phyloP scores from a whole-genome alignment of 2,329 filamentous ascomycete species.

The Monosporascus sp. region DNA sequence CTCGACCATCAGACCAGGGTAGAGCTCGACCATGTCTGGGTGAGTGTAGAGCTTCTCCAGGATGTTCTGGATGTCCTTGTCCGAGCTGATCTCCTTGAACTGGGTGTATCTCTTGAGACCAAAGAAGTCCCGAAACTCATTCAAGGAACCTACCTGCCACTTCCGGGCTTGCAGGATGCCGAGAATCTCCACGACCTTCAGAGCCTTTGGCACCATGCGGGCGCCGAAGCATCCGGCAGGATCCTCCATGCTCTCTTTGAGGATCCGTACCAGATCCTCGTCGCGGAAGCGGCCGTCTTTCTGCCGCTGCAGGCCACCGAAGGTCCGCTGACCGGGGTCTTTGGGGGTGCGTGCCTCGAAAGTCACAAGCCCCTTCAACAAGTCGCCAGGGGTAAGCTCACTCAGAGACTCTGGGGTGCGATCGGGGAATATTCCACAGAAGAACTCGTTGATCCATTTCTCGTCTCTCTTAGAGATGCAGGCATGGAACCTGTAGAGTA shows the following conservation, averaged over 20 bases:
- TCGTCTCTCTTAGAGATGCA: slow-evolving; percentile 57
- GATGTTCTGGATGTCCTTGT: slow-evolving; percentile 49
- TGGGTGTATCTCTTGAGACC: slow-evolving; percentile 49
- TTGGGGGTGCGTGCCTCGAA: slow-evolving; percentile 35
- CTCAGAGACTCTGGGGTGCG: slow-evolving; percentile 16
- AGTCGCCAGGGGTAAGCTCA: slow-evolving; percentile 16
- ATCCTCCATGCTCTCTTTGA: slow-evolving; percentile 56
- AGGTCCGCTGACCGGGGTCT: slow-evolving; percentile 43
- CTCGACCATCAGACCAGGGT: slow-evolving; percentile 62
- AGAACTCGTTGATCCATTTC: slow-evolving; percentile 53
- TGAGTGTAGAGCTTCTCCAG: slow-evolving; percentile 57
- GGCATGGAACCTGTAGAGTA: slow-evolving; percentile 62
- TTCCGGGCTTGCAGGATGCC: slow-evolving; percentile 57
- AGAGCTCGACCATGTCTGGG: slow-evolving; percentile 63
- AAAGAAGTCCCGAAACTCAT: slow-evolving; percentile 62
- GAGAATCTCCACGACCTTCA: slow-evolving; percentile 57
- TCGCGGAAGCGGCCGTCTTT: slow-evolving; percentile 50
- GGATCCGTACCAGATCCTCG: slow-evolving; percentile 49
- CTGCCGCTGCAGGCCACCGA: slow-evolving; percentile 42
- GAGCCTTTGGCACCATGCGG: slow-evolving; percentile 50
- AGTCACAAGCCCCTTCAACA: slow-evolving; percentile 12
- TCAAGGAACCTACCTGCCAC: slow-evolving; percentile 57
- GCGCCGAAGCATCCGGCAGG: slow-evolving; percentile 56
- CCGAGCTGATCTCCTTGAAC: slow-evolving; percentile 54
- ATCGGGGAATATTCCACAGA: slow-evolving; percentile 38